These are phyloP conservation scores for Boletus barrowsii DNA, from an alignment of 768 basidiomycete genomes.

Conservation along the genomic window DNA sequence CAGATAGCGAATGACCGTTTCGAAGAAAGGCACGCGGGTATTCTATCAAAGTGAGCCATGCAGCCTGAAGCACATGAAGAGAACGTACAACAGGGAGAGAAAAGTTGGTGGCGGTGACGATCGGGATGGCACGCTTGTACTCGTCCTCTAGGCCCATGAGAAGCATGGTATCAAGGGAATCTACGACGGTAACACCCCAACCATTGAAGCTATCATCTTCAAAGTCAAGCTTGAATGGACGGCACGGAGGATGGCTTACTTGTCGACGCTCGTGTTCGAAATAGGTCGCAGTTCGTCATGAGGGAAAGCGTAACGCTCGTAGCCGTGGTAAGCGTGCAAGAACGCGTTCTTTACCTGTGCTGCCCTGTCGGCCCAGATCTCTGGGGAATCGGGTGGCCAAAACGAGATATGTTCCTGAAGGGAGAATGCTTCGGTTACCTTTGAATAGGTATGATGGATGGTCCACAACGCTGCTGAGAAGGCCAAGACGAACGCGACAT, in stretches of 20 bases:
- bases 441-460: conserved; percentile 13
- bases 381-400: conserved; percentile 29
- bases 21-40: conserved; percentile 59
- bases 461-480: conserved; percentile 17
- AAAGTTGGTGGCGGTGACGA: conserved; percentile 51
- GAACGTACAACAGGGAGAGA: conserved; percentile 39
- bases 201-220: conserved; percentile 62
- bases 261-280: conserved; percentile 43
- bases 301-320: conserved; percentile 57
- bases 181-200: conserved; percentile 76
- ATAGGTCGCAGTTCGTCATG: conserved; percentile 63
- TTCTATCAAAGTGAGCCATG: conserved; percentile 14
- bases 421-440: background rate
- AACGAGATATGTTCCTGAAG: conserved; percentile 13
- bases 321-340: conserved; percentile 64
- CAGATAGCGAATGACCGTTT: conserved; percentile 87
- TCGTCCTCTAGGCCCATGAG: conserved; percentile 76
- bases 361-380: conserved; percentile 52
- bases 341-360: conserved; percentile 59
- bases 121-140: conserved; percentile 59
- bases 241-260: conserved; percentile 37
- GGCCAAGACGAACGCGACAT: conserved; percentile 16
- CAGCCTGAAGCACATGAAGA: background rate
- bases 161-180: conserved; percentile 83
- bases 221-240: background rate